Evolutionary conservation across 495 filamentous ascomycete genomes (phyloP).

Genomic region (Tuber melanosporum): DNA sequence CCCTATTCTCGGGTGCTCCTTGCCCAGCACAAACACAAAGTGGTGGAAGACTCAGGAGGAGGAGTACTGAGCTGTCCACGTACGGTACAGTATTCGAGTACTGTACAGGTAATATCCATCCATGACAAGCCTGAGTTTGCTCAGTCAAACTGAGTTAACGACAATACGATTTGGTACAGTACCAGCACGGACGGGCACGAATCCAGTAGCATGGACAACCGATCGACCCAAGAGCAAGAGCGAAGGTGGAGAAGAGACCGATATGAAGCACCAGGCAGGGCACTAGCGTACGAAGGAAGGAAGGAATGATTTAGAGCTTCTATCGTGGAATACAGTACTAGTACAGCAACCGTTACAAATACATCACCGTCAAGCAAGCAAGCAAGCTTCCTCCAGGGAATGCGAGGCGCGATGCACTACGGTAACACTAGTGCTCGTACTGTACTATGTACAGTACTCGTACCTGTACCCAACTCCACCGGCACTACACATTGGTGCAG

Average conservation of each 20-base stretch:
- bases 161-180: not conserved
- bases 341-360: not conserved
- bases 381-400: not conserved
- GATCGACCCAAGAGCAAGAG: not conserved
- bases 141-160: not conserved
- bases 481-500: too few species aligned
- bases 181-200: not conserved
- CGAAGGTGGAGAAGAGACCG: not conserved
- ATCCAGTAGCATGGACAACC: not conserved
- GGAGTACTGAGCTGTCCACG: not conserved
- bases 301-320: not conserved
- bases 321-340: not conserved
- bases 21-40: not conserved
- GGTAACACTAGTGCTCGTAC: not conserved
- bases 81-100: not conserved
- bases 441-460: too few species aligned
- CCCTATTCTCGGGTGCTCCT: not conserved
- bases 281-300: not conserved
- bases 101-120: not conserved
- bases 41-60: not conserved
- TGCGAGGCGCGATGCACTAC: not conserved
- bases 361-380: not conserved
- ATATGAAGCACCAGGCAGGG: not conserved
- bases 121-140: not conserved
- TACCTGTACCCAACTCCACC: not conserved